Conservation (phyloP, 805 yeast genomes). For the Cyberlindnera mrakii region DNA sequence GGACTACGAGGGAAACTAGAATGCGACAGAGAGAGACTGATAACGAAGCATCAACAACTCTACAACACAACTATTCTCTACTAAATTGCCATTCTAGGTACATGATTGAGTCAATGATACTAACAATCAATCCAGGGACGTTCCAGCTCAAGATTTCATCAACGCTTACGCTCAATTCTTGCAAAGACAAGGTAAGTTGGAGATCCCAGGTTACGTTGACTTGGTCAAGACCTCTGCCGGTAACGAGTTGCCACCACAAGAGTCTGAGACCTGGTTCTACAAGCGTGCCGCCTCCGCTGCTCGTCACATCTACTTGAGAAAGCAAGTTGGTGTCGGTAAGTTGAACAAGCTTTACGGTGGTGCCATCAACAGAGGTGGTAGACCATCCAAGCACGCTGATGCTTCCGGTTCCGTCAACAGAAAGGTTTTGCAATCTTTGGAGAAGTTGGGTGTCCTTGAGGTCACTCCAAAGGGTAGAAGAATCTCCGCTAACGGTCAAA, state of each 20-base stretch:
- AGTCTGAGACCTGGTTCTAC: conserved; percentile 99
- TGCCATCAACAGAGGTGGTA: conserved; percentile 97
- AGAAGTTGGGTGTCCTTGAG: conserved; percentile 96
- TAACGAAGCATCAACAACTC: too few relatives aligned
- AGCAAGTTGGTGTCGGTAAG: conserved; percentile 98
- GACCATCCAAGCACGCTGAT: conserved; percentile 97
- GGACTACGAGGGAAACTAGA: too few relatives aligned
- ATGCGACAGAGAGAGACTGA: too few relatives aligned
- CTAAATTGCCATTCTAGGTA: too few relatives aligned
- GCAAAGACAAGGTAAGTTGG: conserved; percentile 99
- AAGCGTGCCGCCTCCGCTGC: conserved; percentile 99
- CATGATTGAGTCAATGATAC: conserved; percentile 1
- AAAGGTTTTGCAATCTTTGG: conserved; percentile 95
- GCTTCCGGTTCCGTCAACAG: conserved; percentile 99
- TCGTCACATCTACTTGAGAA: conserved; percentile 99
- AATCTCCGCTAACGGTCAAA: conserved; percentile 98
- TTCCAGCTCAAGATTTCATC: conserved; percentile 99
- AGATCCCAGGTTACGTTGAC: conserved; percentile 99
- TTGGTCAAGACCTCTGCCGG: conserved; percentile 98
- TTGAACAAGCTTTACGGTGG: conserved; percentile 99
- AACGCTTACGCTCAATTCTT: conserved; percentile 99
- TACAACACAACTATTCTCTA: too few relatives aligned
- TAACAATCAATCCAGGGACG: conserved; percentile 69
- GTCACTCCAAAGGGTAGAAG: conserved; percentile 97
- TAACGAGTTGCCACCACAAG: conserved; percentile 99